phyloP scores from a whole-genome alignment of 1,284 basidiomycete genomes.

The Sporisorium graminicola region DNA sequence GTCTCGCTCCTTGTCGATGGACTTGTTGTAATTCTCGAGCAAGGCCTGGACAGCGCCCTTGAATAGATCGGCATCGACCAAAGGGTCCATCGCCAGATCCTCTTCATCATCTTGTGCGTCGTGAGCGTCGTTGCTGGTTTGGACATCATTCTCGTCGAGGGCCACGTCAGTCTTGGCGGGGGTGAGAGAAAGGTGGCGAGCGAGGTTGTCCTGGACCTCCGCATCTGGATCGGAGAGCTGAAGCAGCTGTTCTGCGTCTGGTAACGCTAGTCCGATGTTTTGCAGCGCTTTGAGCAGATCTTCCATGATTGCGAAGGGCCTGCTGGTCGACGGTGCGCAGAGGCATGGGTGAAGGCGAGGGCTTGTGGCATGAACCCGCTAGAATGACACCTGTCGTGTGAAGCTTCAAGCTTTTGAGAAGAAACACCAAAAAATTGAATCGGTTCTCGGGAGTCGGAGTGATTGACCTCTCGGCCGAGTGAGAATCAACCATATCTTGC shows the following conservation, averaged over 20 bases:
- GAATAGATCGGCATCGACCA: slow-evolving; percentile 65
- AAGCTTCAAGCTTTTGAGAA: slow-evolving; percentile 13
- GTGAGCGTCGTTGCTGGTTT: neutral
- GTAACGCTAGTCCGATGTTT: slow-evolving; percentile 58
- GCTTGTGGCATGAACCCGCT: neutral
- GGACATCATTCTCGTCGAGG: slow-evolving; percentile 13
- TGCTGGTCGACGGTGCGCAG: neutral
- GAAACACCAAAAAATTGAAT: slow-evolving; percentile 31
- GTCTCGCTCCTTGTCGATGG: slow-evolving; percentile 56
- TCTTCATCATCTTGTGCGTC: slow-evolving; percentile 23
- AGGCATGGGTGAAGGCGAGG: neutral
- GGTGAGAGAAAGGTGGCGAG: slow-evolving; percentile 59
- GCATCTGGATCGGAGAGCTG: slow-evolving; percentile 60
- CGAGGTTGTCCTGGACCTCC: slow-evolving; percentile 60
- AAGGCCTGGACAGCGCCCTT: slow-evolving; percentile 64
- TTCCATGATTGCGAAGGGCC: slow-evolving; percentile 48
- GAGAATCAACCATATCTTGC: neutral
- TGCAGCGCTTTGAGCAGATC: slow-evolving; percentile 63
- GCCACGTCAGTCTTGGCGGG: slow-evolving; percentile 32
- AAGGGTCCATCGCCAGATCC: slow-evolving; percentile 24
- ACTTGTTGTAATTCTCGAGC: slow-evolving; percentile 62
- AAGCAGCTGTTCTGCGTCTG: slow-evolving; percentile 61
- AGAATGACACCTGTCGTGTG: slow-evolving; percentile 12
- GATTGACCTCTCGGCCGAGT: neutral
- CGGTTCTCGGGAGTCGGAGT: slow-evolving; percentile 32